A percentile compares a stretch with the other conserved stretches of the same genome.
These are phyloP conservation scores for Leucocoprinus leucothites DNA, from an alignment of 768 basidiomycete genomes.

Conservation along the genomic window DNA sequence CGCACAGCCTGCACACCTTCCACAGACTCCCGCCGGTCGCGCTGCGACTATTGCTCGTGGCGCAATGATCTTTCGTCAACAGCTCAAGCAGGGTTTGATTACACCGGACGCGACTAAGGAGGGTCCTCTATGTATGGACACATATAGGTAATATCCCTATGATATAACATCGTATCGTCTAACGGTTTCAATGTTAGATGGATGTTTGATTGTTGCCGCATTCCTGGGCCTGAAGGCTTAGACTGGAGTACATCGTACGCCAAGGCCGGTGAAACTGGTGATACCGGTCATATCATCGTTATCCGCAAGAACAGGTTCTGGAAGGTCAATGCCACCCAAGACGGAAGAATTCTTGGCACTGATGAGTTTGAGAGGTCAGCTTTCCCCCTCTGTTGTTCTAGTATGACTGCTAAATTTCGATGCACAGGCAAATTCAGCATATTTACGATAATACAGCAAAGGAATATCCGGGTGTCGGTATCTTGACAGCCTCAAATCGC, in stretches of 20 bases:
- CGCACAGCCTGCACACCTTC: slow-evolving; percentile 54
- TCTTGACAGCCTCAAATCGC: slow-evolving; percentile 74
- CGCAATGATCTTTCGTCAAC: slow-evolving; percentile 71
- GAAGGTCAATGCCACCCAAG: slow-evolving; percentile 64
- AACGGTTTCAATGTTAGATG: slow-evolving; percentile 50
- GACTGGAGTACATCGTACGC: slow-evolving; percentile 80
- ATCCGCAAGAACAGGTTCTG: slow-evolving; percentile 84
- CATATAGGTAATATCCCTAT: slow-evolving; percentile 56
- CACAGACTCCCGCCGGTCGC: slow-evolving; percentile 54
- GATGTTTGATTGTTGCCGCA: slow-evolving; percentile 91
- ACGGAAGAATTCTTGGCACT: slow-evolving; percentile 59
- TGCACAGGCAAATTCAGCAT: slow-evolving; percentile 63
- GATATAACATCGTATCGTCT: too few relatives aligned
- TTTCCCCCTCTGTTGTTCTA: background rate
- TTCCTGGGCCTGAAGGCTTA: slow-evolving; percentile 67
- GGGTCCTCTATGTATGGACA: slow-evolving; percentile 81
- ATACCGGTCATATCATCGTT: slow-evolving; percentile 79
- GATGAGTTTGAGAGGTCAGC: slow-evolving; percentile 61
- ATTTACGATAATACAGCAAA: slow-evolving; percentile 64
- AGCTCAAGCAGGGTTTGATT: slow-evolving; percentile 63
- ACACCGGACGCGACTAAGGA: slow-evolving; percentile 66
- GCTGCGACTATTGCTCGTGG: slow-evolving; percentile 72
- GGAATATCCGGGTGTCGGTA: slow-evolving; percentile 72
- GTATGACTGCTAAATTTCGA: background rate
- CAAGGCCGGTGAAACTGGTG: slow-evolving; percentile 48